Conservation (phyloP, 2,329 filamentous ascomycete species). For the Ophiostoma ips region DNA sequence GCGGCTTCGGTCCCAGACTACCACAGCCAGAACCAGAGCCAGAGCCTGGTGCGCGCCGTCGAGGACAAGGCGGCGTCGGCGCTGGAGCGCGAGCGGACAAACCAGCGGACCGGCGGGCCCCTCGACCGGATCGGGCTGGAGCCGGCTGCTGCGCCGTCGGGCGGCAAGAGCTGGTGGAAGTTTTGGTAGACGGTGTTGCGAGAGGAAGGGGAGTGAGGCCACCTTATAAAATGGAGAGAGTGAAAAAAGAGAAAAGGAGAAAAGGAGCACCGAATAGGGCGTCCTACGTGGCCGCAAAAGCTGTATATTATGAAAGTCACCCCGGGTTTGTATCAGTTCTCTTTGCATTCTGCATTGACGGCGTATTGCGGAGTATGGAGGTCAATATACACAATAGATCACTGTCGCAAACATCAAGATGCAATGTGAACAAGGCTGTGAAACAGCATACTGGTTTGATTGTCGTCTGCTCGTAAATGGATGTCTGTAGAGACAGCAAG, state of each 20-base stretch:
- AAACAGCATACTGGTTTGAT: neutral
- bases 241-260: neutral
- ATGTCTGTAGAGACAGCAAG: neutral
- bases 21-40: constrained; percentile 17
- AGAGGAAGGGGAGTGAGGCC: too few species aligned
- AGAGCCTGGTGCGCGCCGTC: constrained; percentile 19
- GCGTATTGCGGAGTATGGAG: neutral
- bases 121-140: constrained; percentile 36
- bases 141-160: constrained; percentile 11
- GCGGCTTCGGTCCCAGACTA: constrained; percentile 19
- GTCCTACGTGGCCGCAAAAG: too few species aligned
- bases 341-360: neutral
- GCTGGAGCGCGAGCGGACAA: constrained; percentile 36
- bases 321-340: too few species aligned
- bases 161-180: constrained; percentile 32
- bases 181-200: constrained; percentile 4
- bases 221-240: too few species aligned
- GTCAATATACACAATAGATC: too few species aligned
- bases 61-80: constrained; percentile 25
- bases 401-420: too few species aligned
- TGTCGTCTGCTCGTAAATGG: neutral
- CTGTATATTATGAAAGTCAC: neutral
- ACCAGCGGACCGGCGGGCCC: constrained; percentile 35
- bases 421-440: too few species aligned
- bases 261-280: too few species aligned